Conservation (phyloP, 2,329 filamentous ascomycete genomes). For the Metarhizium guizhouense region DNA sequence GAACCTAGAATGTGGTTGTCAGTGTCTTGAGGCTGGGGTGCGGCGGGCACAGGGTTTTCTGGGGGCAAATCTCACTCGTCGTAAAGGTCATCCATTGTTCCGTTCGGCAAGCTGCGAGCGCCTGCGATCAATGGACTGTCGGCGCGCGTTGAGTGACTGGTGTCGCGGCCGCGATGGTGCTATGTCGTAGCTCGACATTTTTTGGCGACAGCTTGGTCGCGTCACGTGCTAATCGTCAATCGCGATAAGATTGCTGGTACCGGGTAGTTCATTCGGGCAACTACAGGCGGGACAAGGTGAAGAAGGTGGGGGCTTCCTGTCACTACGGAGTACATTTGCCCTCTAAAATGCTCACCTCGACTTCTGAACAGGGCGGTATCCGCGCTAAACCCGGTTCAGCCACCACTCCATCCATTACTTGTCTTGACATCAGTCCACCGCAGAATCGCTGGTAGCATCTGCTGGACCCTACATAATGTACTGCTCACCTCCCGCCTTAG, state of each 20-base stretch:
- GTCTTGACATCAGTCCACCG: background rate
- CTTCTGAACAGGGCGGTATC: background rate
- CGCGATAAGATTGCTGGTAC: too few relatives aligned
- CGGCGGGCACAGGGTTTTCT: background rate
- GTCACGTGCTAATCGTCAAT: conserved; percentile 9
- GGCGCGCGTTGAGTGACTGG: conserved; percentile 6
- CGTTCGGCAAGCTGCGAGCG: conserved; percentile 9
- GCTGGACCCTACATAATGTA: background rate
- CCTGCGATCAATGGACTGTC: conserved; percentile 13
- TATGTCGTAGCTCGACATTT: conserved; percentile 6
- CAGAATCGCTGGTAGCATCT: background rate
- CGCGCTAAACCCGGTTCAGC: background rate
- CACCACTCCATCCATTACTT: background rate
- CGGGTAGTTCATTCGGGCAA: too few relatives aligned
- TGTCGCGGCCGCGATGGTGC: background rate
- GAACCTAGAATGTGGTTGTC: conserved; percentile 50
- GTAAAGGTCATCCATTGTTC: conserved; percentile 85
- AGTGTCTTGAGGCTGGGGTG: background rate
- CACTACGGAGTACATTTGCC: too few relatives aligned
- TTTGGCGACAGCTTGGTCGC: conserved; percentile 8
- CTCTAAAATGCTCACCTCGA: too few relatives aligned
- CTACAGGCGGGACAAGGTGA: too few relatives aligned
- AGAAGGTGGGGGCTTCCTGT: too few relatives aligned
- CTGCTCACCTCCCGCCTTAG: background rate
- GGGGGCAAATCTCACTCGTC: conserved; percentile 59